Conservation (phyloP, 768 basidiomycete species). For the Rhizopogon sp. region DNA sequence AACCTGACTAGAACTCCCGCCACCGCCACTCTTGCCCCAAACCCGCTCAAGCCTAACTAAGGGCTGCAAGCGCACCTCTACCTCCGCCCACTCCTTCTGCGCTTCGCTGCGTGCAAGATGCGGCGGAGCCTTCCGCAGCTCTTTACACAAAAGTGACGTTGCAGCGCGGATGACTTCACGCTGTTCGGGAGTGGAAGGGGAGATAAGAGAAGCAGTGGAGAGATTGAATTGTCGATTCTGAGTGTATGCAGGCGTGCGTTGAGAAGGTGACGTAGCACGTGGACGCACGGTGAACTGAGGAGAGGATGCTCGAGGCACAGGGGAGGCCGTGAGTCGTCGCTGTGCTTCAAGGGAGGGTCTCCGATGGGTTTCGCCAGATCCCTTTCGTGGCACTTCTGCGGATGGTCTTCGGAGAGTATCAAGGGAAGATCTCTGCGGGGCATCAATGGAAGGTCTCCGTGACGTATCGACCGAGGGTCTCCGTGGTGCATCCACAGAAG, state of each 20-base stretch:
- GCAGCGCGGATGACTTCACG: constrained; percentile 68
- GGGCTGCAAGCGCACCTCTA: constrained; percentile 58
- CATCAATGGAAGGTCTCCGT: constrained; percentile 24
- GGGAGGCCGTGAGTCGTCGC: constrained; percentile 18
- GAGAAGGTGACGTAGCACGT: constrained; percentile 42
- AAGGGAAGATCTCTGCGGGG: constrained; percentile 26
- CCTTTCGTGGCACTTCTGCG: constrained; percentile 31
- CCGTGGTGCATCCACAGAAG: constrained; percentile 22
- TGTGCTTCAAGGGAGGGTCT: constrained; percentile 19
- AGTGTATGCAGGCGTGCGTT: constrained; percentile 35
- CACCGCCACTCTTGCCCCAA: constrained; percentile 63
- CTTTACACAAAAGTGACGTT: constrained; percentile 58
- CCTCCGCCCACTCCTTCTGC: constrained; percentile 65
- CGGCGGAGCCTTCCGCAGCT: constrained; percentile 56
- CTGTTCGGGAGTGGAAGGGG: constrained; percentile 49
- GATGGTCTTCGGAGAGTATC: constrained; percentile 32
- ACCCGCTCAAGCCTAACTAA: constrained; percentile 67
- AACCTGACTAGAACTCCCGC: constrained; percentile 38
- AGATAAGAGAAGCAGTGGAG: constrained; percentile 51
- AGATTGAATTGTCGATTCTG: constrained; percentile 55
- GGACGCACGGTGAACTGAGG: constrained; percentile 39
- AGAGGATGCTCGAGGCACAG: constrained; percentile 36
- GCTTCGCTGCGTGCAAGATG: constrained; percentile 49
- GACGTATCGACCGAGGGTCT: constrained; percentile 20
- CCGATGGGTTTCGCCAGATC: constrained; percentile 20